These are phyloP conservation scores for Calocera cornea DNA, from an alignment of 768 basidiomycete genomes.

Conservation along the genomic window DNA sequence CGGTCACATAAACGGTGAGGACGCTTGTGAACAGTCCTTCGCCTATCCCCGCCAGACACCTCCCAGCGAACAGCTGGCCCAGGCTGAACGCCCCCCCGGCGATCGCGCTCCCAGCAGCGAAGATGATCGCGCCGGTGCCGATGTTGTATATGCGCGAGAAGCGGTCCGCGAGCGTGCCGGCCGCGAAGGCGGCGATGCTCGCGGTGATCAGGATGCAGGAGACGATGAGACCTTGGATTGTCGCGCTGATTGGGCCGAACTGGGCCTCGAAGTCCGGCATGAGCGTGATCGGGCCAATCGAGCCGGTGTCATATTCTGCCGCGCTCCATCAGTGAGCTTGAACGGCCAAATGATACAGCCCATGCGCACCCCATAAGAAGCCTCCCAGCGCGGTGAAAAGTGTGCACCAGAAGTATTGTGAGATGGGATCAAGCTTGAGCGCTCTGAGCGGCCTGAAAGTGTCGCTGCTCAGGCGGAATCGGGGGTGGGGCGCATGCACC, in stretches of 20 bases:
- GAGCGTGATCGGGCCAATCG: slow-evolving; percentile 34
- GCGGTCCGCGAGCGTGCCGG: slow-evolving; percentile 33
- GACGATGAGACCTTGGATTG: slow-evolving; percentile 30
- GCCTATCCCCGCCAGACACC: slow-evolving; percentile 35
- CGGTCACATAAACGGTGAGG: slow-evolving; percentile 21
- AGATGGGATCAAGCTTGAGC: not conserved
- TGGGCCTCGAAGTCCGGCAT: slow-evolving; percentile 33
- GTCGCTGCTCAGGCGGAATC: not conserved
- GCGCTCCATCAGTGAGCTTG: not conserved
- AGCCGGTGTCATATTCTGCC: slow-evolving; percentile 11
- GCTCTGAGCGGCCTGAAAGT: not conserved
- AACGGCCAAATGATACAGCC: slow-evolving; percentile 12
- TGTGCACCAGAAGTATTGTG: slow-evolving; percentile 22
- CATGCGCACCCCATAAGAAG: slow-evolving; percentile 27
- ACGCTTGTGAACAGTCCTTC: slow-evolving; percentile 35
- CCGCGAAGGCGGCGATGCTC: slow-evolving; percentile 14
- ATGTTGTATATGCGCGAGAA: slow-evolving; percentile 37
- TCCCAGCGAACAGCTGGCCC: slow-evolving; percentile 31
- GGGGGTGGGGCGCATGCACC: not conserved
- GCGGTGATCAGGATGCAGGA: slow-evolving; percentile 17
- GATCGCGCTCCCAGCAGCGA: slow-evolving; percentile 31
- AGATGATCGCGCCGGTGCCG: slow-evolving; percentile 31
- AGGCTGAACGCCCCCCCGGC: slow-evolving; percentile 26
- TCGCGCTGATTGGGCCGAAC: slow-evolving; percentile 28
- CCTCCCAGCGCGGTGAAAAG: slow-evolving; percentile 25